A percentile compares a stretch with the other conserved stretches of the same genome.
Evolutionary conservation across 768 basidiomycete species (phyloP).

Genomic region (Serendipita indica): DNA sequence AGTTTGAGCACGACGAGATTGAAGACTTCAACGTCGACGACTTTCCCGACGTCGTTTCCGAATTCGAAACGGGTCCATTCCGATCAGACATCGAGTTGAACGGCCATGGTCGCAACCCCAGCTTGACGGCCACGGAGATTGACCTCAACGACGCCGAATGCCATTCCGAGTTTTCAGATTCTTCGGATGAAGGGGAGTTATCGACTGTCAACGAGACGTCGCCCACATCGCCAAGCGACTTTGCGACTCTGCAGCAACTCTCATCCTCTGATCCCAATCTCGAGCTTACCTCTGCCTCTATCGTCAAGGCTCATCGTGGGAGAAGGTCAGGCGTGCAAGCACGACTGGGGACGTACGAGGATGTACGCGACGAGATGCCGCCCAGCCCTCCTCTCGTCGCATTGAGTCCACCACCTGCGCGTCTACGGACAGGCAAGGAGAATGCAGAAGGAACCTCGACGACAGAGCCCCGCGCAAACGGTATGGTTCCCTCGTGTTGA

Average conservation of each 20-base stretch:
- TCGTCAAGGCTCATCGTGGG: background rate
- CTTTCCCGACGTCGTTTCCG: background rate
- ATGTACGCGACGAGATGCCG: background rate
- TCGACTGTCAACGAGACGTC: background rate
- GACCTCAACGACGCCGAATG: background rate
- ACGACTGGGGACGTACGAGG: background rate
- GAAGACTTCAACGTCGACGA: background rate
- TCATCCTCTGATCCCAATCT: background rate
- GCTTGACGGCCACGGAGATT: background rate
- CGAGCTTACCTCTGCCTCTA: background rate
- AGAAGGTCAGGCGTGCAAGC: background rate
- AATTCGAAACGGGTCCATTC: background rate
- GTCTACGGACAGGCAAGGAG: background rate
- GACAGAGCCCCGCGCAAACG: background rate
- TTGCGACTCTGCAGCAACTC: background rate
- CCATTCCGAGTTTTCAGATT: background rate
- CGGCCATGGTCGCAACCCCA: background rate
- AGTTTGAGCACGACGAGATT: background rate
- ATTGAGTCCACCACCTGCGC: background rate
- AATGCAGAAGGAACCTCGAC: background rate
- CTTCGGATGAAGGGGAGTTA: background rate
- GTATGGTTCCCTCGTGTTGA: too few relatives aligned
- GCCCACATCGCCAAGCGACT: background rate
- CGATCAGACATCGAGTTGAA: background rate
- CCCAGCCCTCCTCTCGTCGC: background rate